Evolutionary conservation across 169 alveolate species (phyloP).

Genomic region (Pseudocohnilembus persalinus): DNA sequence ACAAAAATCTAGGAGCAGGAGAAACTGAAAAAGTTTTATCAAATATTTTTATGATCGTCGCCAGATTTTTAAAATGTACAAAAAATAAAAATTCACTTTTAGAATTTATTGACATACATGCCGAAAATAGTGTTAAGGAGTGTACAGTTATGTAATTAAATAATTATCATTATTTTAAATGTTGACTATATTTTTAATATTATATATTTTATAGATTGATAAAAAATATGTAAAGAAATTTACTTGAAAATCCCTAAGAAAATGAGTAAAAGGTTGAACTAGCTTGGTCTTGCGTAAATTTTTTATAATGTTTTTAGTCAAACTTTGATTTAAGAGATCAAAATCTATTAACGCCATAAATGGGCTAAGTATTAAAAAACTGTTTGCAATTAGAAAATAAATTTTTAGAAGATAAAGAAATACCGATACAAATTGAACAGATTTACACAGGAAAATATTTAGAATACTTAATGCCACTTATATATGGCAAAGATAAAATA

Average conservation of each 20-base stretch:
- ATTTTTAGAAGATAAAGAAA: background rate
- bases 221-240: conserved; percentile 40
- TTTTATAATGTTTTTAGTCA: conserved; percentile 16
- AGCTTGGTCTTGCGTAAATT: conserved; percentile 34
- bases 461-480: conserved; percentile 13
- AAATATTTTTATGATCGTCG: conserved; percentile 38
- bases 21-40: conserved; percentile 43
- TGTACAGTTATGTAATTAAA: conserved; percentile 17
- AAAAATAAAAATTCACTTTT: background rate
- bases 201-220: conserved; percentile 2
- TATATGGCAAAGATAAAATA: conserved; percentile 30
- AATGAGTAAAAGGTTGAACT: conserved; percentile 42
- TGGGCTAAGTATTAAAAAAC: conserved; percentile 24
- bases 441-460: conserved; percentile 23
- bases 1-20: conserved; percentile 48
- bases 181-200: background rate
- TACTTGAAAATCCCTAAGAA: conserved; percentile 32
- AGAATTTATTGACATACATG: conserved; percentile 30
- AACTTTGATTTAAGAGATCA: conserved; percentile 13
- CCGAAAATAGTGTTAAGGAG: conserved; percentile 28
- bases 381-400: conserved; percentile 28
- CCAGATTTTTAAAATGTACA: conserved; percentile 28
- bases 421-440: conserved; percentile 39
- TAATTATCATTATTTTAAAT: background rate
- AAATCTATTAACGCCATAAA: conserved; percentile 3